Evolutionary conservation across 768 basidiomycete species (phyloP), one percentile per base, ranked within the genome.

Genomic region (Cystobasidium ongulense): DNA sequence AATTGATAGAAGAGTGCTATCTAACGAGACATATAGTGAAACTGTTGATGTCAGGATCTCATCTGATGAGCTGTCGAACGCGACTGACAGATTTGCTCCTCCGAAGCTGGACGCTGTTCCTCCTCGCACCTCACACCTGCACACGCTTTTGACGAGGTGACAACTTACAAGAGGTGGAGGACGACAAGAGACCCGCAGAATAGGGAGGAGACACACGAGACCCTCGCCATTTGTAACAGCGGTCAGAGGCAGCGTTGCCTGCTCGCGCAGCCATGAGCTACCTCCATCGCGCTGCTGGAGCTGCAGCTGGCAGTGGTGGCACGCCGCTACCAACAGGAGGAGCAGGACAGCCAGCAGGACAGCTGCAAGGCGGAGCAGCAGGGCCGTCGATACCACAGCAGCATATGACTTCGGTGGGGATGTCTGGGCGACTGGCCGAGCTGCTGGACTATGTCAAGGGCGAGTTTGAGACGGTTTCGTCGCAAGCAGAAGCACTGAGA

Each of bases 401-500:
- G 31, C 36, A 38, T 36, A 29, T 29, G 33, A 10, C 8, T 15
- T 27, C 63, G 2, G 72, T 71, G 73, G 65, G 41, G 3, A 67
- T n/a, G n/a, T 35, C 65, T 25, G 27, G 65, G 33, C 39, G 77
- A n/a, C 46, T 79, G 38, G 63, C 63, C 65, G 92, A 94, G 72
- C 85, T 88, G 27, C 86, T 97, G 75, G 92, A 94, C 57, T 83
- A 84, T 73, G 88, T 96, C 78, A 85, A 88, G 75, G 86, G 87
- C 67, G 94, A 97, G 83, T 93, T 91, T 79, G 92, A 96, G 63
- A 83, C 83, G 70, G 82, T 94, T 74, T 82, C 86, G 10, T 82
- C 84, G 59, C 92, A 96, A 79, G 82, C 90, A 63, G 83, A 82
- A n/a, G 78, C 85, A 11, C 84, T 89, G 77, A 86, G 91, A 70